Evolutionary conservation across 2,329 filamentous ascomycete species (phyloP).

Genomic region (Microcyclospora tardicrescens): DNA sequence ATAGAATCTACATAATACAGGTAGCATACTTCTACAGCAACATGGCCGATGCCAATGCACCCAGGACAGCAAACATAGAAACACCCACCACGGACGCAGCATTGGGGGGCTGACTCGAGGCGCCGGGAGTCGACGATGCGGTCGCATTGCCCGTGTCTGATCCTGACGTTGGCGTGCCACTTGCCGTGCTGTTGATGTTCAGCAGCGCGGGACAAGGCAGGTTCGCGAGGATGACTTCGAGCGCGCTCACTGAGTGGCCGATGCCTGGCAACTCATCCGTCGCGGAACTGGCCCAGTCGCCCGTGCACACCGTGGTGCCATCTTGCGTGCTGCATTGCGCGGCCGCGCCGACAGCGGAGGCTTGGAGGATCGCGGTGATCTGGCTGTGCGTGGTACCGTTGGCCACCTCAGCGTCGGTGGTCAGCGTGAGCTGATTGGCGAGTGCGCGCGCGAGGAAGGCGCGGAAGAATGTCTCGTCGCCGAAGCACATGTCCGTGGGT

Average conservation of each 20-base stretch:
- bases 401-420: constrained; percentile 18
- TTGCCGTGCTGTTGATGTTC: constrained; percentile 3
- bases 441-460: constrained; percentile 43
- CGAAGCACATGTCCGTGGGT: constrained; percentile 45
- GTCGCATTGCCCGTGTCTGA: neutral
- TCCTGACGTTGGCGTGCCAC: neutral
- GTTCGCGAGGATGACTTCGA: constrained; percentile 36
- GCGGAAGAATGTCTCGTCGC: constrained; percentile 63
- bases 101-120: neutral
- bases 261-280: constrained; percentile 36
- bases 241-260: constrained; percentile 41
- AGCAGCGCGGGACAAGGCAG: constrained; percentile 11
- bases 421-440: constrained; percentile 4
- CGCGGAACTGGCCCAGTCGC: constrained; percentile 25
- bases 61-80: too few species aligned
- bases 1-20: too few species aligned
- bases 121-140: neutral
- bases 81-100: too few species aligned
- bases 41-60: too few species aligned
- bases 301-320: constrained; percentile 27
- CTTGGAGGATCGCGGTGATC: constrained; percentile 6
- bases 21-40: too few species aligned
- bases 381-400: constrained; percentile 25
- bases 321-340: constrained; percentile 38
- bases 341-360: constrained; percentile 42